Percentiles rank a stretch among this genome's conserved stretches.
These are phyloP conservation scores for Emergomyces africanus DNA, from an alignment of 2,329 filamentous ascomycete species.

Conservation along the genomic window DNA sequence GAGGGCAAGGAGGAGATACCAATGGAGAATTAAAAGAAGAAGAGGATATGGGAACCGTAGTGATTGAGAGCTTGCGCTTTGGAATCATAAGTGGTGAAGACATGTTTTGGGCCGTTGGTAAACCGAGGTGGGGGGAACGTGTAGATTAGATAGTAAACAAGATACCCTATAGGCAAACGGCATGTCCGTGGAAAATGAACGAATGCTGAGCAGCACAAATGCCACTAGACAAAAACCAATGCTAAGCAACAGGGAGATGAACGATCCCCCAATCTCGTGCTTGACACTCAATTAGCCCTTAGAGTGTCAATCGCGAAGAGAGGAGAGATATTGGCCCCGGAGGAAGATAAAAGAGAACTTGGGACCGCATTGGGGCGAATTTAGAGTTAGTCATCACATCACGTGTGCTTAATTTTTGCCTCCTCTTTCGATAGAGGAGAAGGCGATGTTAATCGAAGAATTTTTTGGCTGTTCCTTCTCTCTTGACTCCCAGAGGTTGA, in stretches of 20 bases:
- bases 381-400: background rate
- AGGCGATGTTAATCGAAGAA: background rate
- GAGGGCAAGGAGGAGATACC: background rate
- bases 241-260: background rate
- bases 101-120: conserved; percentile 1
- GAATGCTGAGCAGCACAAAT: background rate
- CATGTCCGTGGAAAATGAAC: background rate
- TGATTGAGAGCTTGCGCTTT: conserved; percentile 1
- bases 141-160: no score
- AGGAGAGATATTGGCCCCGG: conserved; percentile 21
- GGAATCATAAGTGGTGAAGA: conserved; percentile 3
- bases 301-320: background rate
- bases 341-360: conserved; percentile 22
- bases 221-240: background rate
- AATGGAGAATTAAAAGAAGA: background rate
- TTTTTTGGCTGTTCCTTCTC: background rate
- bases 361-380: background rate
- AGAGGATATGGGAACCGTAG: background rate
- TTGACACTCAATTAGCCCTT: background rate
- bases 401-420: background rate
- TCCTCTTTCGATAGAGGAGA: background rate
- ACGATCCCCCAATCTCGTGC: background rate
- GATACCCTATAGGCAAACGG: no score
- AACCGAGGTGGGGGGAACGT: background rate
- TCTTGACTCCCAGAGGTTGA: background rate